Percentiles rank a stretch among this genome's conserved stretches.
phyloP scores from a whole-genome alignment of 1,139 yeast species.

The Candida labiduridarum region DNA sequence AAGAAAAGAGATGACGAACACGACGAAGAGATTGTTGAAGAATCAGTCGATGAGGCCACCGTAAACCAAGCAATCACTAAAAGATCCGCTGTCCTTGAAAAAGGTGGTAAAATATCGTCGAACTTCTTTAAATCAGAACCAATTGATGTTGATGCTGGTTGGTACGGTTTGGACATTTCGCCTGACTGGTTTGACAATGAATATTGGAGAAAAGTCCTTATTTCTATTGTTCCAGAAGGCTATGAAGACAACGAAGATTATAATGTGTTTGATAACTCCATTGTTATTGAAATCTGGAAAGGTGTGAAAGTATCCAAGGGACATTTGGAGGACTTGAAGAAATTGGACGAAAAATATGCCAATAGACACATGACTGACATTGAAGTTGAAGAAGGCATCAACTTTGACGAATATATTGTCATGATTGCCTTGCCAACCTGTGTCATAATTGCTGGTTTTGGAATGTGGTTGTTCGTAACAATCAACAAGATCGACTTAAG shows the following conservation, averaged over 20 bases:
- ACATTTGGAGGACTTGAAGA: constrained; percentile 54
- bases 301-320: constrained; percentile 65
- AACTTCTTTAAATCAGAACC: constrained; percentile 73
- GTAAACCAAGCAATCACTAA: constrained; percentile 16
- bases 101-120: constrained; percentile 39
- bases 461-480: constrained; percentile 65
- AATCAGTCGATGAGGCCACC: neutral
- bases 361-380: constrained; percentile 38
- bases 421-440: constrained; percentile 72
- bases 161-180: constrained; percentile 57
- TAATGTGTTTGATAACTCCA: constrained; percentile 51
- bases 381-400: constrained; percentile 58
- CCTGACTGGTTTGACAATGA: constrained; percentile 63
- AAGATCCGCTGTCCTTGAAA: constrained; percentile 40
- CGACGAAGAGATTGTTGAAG: constrained; percentile 1
- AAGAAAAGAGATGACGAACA: constrained; percentile 36
- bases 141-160: constrained; percentile 67
- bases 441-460: constrained; percentile 60
- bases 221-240: constrained; percentile 73
- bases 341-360: constrained; percentile 38
- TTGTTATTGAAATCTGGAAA: constrained; percentile 56
- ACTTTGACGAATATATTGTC: constrained; percentile 67
- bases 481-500: constrained; percentile 54
- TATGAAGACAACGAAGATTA: constrained; percentile 65
- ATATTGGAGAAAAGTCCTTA: constrained; percentile 48